These are phyloP conservation scores for Gloeophyllum trabeum DNA, from an alignment of 768 basidiomycete species.

Conservation along the genomic window DNA sequence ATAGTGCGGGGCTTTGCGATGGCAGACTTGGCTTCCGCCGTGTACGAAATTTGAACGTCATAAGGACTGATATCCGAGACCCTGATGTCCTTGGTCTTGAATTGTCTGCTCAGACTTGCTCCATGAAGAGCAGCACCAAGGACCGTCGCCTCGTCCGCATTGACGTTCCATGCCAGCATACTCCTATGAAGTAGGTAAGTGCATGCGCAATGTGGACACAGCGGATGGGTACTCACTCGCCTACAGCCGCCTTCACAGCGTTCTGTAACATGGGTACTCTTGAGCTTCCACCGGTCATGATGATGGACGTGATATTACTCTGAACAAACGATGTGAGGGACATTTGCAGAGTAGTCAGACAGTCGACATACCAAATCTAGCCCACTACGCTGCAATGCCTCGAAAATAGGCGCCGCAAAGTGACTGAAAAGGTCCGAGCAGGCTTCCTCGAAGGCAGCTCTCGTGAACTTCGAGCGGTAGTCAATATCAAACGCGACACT, in stretches of 20 bases:
- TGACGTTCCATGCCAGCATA: slow-evolving; percentile 89
- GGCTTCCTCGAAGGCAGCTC: slow-evolving; percentile 67
- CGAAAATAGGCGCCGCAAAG: slow-evolving; percentile 63
- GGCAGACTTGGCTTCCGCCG: slow-evolving; percentile 43
- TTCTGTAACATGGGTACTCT: slow-evolving; percentile 88
- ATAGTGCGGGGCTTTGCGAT: slow-evolving; percentile 53
- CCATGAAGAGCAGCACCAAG: slow-evolving; percentile 92
- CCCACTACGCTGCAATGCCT: slow-evolving; percentile 58
- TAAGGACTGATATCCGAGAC: slow-evolving; percentile 62
- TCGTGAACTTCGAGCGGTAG: slow-evolving; percentile 67
- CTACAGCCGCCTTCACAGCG: slow-evolving; percentile 67
- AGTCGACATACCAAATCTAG: slow-evolving; percentile 44
- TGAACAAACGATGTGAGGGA: slow-evolving; percentile 15
- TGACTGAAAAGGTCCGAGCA: slow-evolving; percentile 53
- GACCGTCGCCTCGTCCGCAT: slow-evolving; percentile 93
- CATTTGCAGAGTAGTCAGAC: not conserved
- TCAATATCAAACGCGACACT: slow-evolving; percentile 86
- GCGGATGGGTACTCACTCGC: slow-evolving; percentile 41
- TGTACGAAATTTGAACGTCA: slow-evolving; percentile 74
- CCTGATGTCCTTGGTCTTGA: slow-evolving; percentile 92
- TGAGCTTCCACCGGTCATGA: slow-evolving; percentile 86
- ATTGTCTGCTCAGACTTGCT: slow-evolving; percentile 77
- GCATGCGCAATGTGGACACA: not conserved
- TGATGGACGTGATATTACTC: slow-evolving; percentile 78
- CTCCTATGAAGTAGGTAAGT: slow-evolving; percentile 27